Percentiles rank a stretch among this genome's conserved stretches.
phyloP scores from a whole-genome alignment of 805 yeast genomes.

The Kodamaea kakaduensis region DNA sequence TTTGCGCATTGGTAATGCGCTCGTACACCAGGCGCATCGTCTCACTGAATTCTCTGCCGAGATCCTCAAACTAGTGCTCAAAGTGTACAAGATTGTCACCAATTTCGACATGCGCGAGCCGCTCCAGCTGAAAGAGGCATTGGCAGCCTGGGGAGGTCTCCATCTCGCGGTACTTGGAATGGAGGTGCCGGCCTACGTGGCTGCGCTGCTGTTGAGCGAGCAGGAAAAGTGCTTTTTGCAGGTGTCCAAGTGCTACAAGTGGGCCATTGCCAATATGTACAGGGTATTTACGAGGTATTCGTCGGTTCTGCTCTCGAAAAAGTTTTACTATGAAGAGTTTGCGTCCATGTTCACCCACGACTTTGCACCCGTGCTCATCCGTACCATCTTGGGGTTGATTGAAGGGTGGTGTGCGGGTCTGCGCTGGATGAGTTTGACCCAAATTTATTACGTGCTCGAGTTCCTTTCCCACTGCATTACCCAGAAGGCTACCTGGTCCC shows the following conservation, averaged over 20 bases:
- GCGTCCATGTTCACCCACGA: constrained; percentile 48
- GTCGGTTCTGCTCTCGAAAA: constrained; percentile 41
- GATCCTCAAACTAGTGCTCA: constrained; percentile 68
- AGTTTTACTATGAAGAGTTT: constrained; percentile 59
- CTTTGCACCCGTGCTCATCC: constrained; percentile 70
- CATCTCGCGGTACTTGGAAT: constrained; percentile 65
- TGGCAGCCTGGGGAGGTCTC: constrained; percentile 67
- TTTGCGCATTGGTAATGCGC: constrained; percentile 58
- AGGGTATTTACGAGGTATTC: constrained; percentile 73
- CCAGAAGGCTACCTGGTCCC: constrained; percentile 56
- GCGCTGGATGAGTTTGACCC: constrained; percentile 67
- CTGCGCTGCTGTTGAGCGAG: constrained; percentile 50
- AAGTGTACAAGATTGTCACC: constrained; percentile 74
- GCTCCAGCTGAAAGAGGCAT: constrained; percentile 48
- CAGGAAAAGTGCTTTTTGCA: constrained; percentile 57
- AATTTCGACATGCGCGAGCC: constrained; percentile 67
- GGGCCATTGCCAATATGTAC: constrained; percentile 79
- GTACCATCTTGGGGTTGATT: constrained; percentile 59
- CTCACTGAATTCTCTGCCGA: constrained; percentile 51
- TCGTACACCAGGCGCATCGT: constrained; percentile 27
- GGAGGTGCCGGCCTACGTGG: constrained; percentile 51
- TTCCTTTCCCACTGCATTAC: constrained; percentile 55
- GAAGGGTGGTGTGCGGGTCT: constrained; percentile 66
- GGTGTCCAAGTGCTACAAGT: constrained; percentile 63
- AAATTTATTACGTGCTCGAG: constrained; percentile 56